Evolutionary conservation across 75 land plant genomes (phyloP), one percentile per base, ranked within the genome.

Genomic region (Pinus tabuliformis): DNA sequence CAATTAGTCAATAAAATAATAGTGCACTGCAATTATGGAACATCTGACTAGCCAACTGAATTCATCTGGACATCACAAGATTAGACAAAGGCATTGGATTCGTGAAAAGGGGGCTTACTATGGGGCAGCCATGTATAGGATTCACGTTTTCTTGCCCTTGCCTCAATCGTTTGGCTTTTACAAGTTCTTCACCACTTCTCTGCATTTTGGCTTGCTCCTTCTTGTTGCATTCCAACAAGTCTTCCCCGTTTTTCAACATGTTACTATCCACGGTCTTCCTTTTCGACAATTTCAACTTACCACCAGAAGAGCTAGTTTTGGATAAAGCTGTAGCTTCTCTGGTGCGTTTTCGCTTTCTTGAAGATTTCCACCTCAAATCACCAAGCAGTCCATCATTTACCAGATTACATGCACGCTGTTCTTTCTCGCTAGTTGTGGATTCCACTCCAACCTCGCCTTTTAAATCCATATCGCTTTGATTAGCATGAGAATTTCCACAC

Each of bases 331-430:
- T 59, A 59, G 72, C 56, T 22, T 64, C 77, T 18, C 77, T 56
- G n/a, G 78, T 73, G 1, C 83, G 77, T 24, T 52, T 78, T 52
- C 92, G 75, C 82, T 91, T 91, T 70, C 73, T 86, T 22, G 83
- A 80, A 15, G 80, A 49, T 14, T 74, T 85, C 92, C 92, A 90
- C 58, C 54, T 81, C 79, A 90, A 81, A 65, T 74, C 74, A 24
- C 70, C 58, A 28, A 87, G 77, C 56, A 56, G 74, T 21, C 58
- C 63, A 72, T 84, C 81, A 56, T 85, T 87, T 0, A 62, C 73
- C 17, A 87, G 80, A 76, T 87, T 78, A 26, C 20, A 66, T 77
- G 71, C 56, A 11, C 9, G 22, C 4, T 30, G 61, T 57, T 17
- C 22, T 4, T 36, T 56, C 36, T 62, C 65, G 14, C n/a, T 56